Evolutionary conservation across 768 basidiomycete genomes (phyloP).

Genomic region (Paxillus rubicundulus): DNA sequence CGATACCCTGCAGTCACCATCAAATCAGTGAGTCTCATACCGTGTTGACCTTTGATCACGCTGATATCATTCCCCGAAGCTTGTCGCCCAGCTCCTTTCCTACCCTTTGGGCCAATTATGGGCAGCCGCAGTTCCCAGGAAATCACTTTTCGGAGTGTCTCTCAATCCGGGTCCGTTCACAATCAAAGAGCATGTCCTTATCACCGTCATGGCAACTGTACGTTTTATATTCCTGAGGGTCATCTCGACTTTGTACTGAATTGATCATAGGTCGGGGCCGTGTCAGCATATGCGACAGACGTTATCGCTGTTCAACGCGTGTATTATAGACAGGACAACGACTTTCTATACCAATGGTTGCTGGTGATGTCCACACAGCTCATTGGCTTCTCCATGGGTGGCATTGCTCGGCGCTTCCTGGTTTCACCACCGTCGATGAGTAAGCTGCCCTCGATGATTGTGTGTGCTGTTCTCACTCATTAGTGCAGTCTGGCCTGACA

Average conservation of each 20-base stretch:
- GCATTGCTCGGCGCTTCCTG: conserved; percentile 52
- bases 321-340: conserved; percentile 31
- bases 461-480: too few relatives aligned
- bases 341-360: conserved; percentile 15
- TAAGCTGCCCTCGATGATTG: too few relatives aligned
- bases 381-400: conserved; percentile 22
- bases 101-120: conserved; percentile 42
- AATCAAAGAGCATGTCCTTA: conserved; percentile 67
- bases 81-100: conserved; percentile 44
- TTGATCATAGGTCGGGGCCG: conserved; percentile 10
- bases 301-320: conserved; percentile 43
- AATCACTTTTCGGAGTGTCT: conserved; percentile 26
- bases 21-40: background rate
- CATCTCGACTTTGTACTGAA: conserved; percentile 4
- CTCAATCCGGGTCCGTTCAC: conserved; percentile 44
- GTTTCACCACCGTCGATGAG: conserved; percentile 48
- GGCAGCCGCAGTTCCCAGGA: conserved; percentile 49
- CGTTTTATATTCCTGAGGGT: conserved; percentile 10
- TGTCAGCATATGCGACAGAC: conserved; percentile 32
- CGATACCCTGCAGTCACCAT: conserved; percentile 46
- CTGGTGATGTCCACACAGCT: conserved; percentile 10
- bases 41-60: background rate
- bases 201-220: conserved; percentile 61
- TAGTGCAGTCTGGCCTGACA: too few relatives aligned
- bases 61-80: background rate